Percentiles rank a stretch among this genome's conserved stretches.
These are phyloP conservation scores for Scutellaria baicalensis DNA, from an alignment of 257 asterid species.

Conservation along the genomic window DNA sequence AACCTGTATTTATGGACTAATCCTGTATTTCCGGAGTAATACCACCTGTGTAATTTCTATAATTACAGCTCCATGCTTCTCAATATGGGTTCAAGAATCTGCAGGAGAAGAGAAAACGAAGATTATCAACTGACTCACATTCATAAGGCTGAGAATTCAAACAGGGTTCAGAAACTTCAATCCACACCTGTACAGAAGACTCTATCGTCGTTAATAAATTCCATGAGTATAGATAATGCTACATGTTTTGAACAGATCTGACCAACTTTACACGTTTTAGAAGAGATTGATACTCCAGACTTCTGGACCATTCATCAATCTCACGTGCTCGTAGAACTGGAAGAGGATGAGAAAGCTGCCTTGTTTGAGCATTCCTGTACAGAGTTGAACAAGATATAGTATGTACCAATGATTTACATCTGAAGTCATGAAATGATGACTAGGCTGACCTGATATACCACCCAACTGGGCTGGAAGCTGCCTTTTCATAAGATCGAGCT, in stretches of 20 bases:
- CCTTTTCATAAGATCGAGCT: conserved; percentile 92
- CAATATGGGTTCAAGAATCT: conserved; percentile 21
- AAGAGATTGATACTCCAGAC: conserved; percentile 67
- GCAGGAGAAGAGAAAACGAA: conserved; percentile 1
- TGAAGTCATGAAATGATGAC: neutral
- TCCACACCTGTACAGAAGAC: conserved; percentile 30
- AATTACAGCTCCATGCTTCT: conserved; percentile 9
- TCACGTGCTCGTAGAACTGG: conserved; percentile 92
- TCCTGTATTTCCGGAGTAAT: conserved; percentile 2
- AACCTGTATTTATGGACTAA: conserved; percentile 4
- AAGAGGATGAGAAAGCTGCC: conserved; percentile 95
- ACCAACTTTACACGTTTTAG: conserved; percentile 39
- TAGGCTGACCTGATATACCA: conserved; percentile 79
- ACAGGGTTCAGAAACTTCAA: neutral
- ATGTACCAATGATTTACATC: neutral
- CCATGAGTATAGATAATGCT: conserved; percentile 2
- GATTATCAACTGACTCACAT: neutral
- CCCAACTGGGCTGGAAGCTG: conserved; percentile 89
- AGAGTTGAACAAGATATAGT: neutral
- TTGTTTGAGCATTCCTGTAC: conserved; percentile 85
- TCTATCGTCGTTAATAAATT: neutral
- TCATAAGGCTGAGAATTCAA: neutral
- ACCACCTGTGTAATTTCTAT: neutral
- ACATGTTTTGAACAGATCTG: conserved; percentile 28
- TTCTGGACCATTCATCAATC: conserved; percentile 95